Percentiles rank a stretch among this genome's conserved stretches.
These are phyloP conservation scores for Vairimorpha ceranae DNA, from an alignment of 371 early-diverging fungal genomes.

Conservation along the genomic window DNA sequence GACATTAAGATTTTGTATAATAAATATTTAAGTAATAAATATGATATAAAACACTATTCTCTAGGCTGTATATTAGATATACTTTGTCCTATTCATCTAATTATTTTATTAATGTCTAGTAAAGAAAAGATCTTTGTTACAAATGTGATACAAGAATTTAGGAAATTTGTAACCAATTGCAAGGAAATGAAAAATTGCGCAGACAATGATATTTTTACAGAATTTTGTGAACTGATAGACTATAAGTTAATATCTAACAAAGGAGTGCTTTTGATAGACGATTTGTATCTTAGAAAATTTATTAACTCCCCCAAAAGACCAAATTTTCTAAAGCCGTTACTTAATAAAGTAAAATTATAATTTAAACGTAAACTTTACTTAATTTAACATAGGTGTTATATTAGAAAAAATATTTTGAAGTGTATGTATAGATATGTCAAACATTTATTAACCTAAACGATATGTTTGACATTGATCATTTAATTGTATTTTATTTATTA, in stretches of 20 bases:
- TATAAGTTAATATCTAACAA: constrained; percentile 29
- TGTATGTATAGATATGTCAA: too few relatives aligned
- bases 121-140: constrained; percentile 20
- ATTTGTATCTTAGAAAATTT: neutral
- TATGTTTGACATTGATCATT: too few relatives aligned
- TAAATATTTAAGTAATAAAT: neutral
- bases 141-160: constrained; percentile 28
- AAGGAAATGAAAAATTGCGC: constrained; percentile 33
- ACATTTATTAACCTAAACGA: too few relatives aligned
- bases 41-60: constrained; percentile 1
- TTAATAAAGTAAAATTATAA: neutral
- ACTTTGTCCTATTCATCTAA: constrained; percentile 39
- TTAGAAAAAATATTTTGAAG: too few relatives aligned
- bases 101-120: constrained; percentile 17
- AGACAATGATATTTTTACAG: constrained; percentile 2
- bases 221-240: constrained; percentile 41
- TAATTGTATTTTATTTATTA: too few relatives aligned
- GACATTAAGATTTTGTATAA: neutral
- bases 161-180: constrained; percentile 15
- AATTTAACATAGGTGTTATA: too few relatives aligned
- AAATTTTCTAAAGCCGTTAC: neutral
- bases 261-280: constrained; percentile 37
- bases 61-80: constrained; percentile 21
- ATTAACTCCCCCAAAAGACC: neutral
- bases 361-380: too few relatives aligned